A percentile compares a stretch with the other conserved stretches of the same genome.
phyloP scores from a whole-genome alignment of 129 eudicot genomes.

The Solidago caesia region DNA sequence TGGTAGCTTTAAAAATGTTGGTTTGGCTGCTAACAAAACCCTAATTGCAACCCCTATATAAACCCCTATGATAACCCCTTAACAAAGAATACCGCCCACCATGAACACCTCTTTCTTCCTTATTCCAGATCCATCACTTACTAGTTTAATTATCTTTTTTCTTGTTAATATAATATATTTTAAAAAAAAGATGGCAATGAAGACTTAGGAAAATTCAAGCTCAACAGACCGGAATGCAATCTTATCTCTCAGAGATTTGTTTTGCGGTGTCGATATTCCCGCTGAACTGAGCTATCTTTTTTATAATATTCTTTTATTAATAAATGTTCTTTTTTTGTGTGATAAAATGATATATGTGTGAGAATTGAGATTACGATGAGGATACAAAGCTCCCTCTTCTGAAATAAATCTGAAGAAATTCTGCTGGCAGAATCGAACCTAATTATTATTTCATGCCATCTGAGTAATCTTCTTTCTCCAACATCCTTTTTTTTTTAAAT shows the following conservation, averaged over 20 bases:
- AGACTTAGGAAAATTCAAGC: conserved; percentile 59
- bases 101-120: neutral
- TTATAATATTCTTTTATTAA: neutral
- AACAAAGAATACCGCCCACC: neutral
- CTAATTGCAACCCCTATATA: conserved; percentile 6
- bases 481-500: neutral
- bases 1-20: no score
- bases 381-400: conserved; percentile 65
- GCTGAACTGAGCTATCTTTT: conserved; percentile 34
- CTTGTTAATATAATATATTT: no score
- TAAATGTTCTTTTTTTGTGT: no score
- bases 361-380: conserved; percentile 34
- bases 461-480: conserved; percentile 23
- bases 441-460: conserved; percentile 29
- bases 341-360: neutral
- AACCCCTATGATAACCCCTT: no score
- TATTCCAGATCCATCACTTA: neutral
- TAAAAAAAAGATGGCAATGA: conserved; percentile 38
- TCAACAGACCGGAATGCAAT: conserved; percentile 72
- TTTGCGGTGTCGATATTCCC: conserved; percentile 27
- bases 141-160: neutral
- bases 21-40: neutral
- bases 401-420: conserved; percentile 32
- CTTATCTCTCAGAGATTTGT: conserved; percentile 22
- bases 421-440: conserved; percentile 65